Evolutionary conservation across 768 basidiomycete species (phyloP), one percentile per base, ranked within the genome.

Genomic region (Lyophyllum shimeji): DNA sequence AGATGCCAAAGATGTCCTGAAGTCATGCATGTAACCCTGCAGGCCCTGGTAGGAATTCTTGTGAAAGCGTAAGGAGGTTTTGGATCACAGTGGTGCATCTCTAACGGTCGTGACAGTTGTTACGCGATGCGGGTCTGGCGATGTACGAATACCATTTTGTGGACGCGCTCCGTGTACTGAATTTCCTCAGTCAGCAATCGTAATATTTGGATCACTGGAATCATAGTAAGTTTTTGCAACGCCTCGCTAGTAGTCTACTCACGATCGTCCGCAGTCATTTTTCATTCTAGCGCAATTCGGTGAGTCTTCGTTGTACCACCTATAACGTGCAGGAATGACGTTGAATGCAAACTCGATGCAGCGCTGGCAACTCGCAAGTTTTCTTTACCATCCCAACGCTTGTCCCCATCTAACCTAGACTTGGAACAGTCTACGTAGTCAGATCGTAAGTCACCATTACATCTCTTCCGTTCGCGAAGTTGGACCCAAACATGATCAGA

Each of bases 81-180:
- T 34, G 44, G 23, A 17, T 9, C 23, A 18, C 45, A 20, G 27
- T 12, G 40, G 33, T 25, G 31, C 48, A 8, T 51, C 8, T 3
- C 34, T 21, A 2, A 44, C 15, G 58, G 15, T 31, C 24, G 46
- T 23, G 17, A 7, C 49, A 86, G 83, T 37, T 75, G 76, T 47
- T 86, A 84, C 55, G 74, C 81, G 0, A 71, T 85, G 68, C 80
- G 84, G 13, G 84, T 86, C 12, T 86, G 83, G 83, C 69, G 83
- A 67, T 86, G 84, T 85, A 67, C 60, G 71, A 46, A 55, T 7
- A 9, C 31, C 11, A 29, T 27, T 5, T 50, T 40, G 37, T n/a
- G 13, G 25, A 27, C 2, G 23, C 24, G 11, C 52, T 24, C 50
- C 15, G 21, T 18, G 42, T 48, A 43, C 29, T 59, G 15, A 60